Evolutionary conservation across 176 grass and related monocot species (phyloP).

Genomic region (Poa annua): DNA sequence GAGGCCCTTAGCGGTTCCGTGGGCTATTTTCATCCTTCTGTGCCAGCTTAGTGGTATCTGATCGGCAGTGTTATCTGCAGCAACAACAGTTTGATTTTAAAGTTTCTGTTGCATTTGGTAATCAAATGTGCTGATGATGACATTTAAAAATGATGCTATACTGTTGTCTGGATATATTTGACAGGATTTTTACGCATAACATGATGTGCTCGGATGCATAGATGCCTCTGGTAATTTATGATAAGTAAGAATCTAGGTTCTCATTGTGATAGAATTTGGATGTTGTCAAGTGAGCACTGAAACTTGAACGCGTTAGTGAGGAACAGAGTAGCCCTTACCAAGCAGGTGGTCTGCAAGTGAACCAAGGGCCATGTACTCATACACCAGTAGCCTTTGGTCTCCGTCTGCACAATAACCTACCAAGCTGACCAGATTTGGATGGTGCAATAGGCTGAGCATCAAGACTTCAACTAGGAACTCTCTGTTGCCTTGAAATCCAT

Average conservation of each 20-base stretch:
- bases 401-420: constrained; percentile 90
- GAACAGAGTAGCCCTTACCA: constrained; percentile 51
- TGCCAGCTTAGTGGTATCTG: constrained; percentile 79
- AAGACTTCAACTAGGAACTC: constrained; percentile 90
- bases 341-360: constrained; percentile 78
- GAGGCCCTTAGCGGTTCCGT: constrained; percentile 76
- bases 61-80: constrained; percentile 56
- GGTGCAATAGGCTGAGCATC: constrained; percentile 81
- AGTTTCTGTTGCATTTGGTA: constrained; percentile 1
- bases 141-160: neutral
- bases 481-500: constrained; percentile 71
- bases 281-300: constrained; percentile 14
- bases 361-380: constrained; percentile 87
- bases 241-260: constrained; percentile 11
- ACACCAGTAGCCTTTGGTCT: constrained; percentile 87
- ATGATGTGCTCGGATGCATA: neutral
- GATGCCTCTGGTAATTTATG: neutral
- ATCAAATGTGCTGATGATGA: neutral
- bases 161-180: constrained; percentile 6
- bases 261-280: neutral
- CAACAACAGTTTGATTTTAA: constrained; percentile 23
- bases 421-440: constrained; percentile 85
- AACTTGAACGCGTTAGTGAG: constrained; percentile 1
- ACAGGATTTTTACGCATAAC: constrained; percentile 6
- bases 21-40: constrained; percentile 82